Evolutionary conservation across 371 early-diverging fungal genomes (phyloP).

Genomic region (Blastocladiella emersonii): DNA sequence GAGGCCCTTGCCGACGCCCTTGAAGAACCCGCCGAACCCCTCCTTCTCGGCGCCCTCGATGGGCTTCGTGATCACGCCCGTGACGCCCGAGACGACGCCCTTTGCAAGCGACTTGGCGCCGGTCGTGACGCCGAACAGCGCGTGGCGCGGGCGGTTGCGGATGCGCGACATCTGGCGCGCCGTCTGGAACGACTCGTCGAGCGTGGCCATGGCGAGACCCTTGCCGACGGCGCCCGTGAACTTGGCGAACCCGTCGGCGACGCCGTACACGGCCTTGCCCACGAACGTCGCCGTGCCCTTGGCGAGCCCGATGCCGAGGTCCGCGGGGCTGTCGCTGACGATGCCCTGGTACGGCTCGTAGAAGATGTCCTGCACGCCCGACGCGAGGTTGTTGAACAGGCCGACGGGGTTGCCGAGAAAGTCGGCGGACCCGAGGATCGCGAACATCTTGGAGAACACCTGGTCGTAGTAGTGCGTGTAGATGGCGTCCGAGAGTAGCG

Average conservation of each 20-base stretch:
- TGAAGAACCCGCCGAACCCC: constrained; percentile 89
- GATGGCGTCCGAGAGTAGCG: constrained; percentile 63
- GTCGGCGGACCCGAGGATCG: constrained; percentile 91
- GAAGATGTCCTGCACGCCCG: constrained; percentile 90
- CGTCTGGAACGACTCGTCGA: constrained; percentile 86
- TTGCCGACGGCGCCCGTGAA: constrained; percentile 92
- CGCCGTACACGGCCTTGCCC: constrained; percentile 91
- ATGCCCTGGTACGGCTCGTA: constrained; percentile 95
- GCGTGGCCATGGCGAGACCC: constrained; percentile 81
- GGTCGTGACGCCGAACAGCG: constrained; percentile 72
- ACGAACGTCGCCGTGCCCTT: constrained; percentile 84
- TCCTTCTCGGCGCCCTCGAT: constrained; percentile 81
- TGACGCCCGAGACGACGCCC: constrained; percentile 74
- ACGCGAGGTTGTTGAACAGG: constrained; percentile 82
- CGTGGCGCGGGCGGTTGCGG: constrained; percentile 85
- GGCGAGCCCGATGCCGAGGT: constrained; percentile 85
- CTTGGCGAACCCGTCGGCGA: constrained; percentile 87
- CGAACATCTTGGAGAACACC: constrained; percentile 77
- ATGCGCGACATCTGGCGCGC: constrained; percentile 59
- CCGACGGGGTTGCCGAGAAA: constrained; percentile 97
- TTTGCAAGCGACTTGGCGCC: constrained; percentile 79
- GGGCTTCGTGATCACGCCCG: constrained; percentile 81
- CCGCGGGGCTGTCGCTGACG: constrained; percentile 86
- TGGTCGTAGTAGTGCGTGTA: constrained; percentile 78
- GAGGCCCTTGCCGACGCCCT: constrained; percentile 90